Conservation (phyloP, 2,329 filamentous ascomycete genomes). For the Ambrosiella beaveri region DNA sequence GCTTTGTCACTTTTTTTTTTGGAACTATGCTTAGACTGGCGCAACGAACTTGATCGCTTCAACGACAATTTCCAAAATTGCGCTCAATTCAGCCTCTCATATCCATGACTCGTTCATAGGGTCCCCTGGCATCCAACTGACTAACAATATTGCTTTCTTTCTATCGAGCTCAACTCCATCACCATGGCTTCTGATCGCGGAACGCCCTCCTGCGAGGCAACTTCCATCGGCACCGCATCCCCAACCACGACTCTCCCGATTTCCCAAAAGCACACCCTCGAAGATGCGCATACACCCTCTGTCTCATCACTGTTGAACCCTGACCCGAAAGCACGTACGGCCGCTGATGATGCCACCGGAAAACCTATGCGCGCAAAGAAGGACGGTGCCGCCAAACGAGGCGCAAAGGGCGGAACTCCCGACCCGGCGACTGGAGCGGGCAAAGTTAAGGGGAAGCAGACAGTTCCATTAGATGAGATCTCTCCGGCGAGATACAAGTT, state of each 20-base stretch:
- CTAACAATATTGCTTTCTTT: neutral
- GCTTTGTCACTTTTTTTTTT: neutral
- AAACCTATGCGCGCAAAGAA: conserved; percentile 40
- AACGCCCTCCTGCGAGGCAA: conserved; percentile 2
- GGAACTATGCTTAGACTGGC: neutral
- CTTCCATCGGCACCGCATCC: neutral
- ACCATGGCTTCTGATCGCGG: neutral
- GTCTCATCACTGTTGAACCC: conserved; percentile 62
- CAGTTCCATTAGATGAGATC: conserved; percentile 26
- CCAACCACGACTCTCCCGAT: conserved; percentile 29
- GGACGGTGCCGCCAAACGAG: conserved; percentile 43
- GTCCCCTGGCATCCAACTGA: neutral
- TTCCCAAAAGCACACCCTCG: conserved; percentile 47
- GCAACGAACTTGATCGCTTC: too few species aligned
- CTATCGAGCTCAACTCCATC: neutral
- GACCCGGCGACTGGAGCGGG: conserved; percentile 31
- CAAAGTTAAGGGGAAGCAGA: conserved; percentile 21
- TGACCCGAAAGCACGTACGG: conserved; percentile 24
- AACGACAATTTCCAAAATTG: too few species aligned
- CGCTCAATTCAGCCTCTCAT: too few species aligned
- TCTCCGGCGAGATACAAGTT: conserved; percentile 45
- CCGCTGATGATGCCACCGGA: conserved; percentile 31
- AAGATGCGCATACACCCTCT: conserved; percentile 52
- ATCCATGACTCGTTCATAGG: too few species aligned
- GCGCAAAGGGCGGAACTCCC: conserved; percentile 36